Evolutionary conservation across 2,329 filamentous ascomycete species (phyloP), one percentile per base, ranked within the genome.

Genomic region (Talaromyces funiculosus): DNA sequence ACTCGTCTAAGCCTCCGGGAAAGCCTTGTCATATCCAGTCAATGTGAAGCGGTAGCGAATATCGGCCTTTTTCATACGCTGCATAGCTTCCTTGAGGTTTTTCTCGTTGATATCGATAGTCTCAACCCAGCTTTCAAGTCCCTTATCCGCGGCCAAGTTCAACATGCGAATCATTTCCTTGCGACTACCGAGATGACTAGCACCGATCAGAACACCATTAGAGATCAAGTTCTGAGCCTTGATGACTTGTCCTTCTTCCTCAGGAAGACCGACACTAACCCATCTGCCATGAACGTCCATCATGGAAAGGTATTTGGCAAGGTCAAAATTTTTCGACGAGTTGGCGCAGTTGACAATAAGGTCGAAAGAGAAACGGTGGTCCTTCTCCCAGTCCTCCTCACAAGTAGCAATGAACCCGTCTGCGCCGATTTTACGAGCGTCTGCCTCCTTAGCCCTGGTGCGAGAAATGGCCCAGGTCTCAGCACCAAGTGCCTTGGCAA

Each of bases 281-380:
- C 89, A 94, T 71, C 82, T 84, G 61, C 88, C 90, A 77, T 92
- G 89, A 61, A 93, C 86, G 75, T 93, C 91, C 72, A 95, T 83
- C 68, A 92, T 83, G 63, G 83, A 84, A 69, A 95, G 84, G 78
- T 94, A 95, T 64, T 87, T 69, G 35, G 72, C 64, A 35, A 88
- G 70, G 66, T 86, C 78, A 66, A 87, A 85, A 54, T 78, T 75
- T 70, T 85, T 88, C 63, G 94, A 94, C 77, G 90, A 86, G 73
- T 84, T 87, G 62, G 90, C 90, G 58, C 86, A 87, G 78, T 90
- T 89, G 73, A 90, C 84, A 66, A 84, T 86, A 72, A 86, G 88
- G 69, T 85, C 83, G 69, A 85, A 83, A 47, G 78, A 81, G 71
- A 78, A 82, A 18, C 72, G 77, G 69, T 80, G 81, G 20, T 77